These are phyloP conservation scores for Haematococcus sp. DNA, from an alignment of 139 green algal genomes.

Conservation along the genomic window DNA sequence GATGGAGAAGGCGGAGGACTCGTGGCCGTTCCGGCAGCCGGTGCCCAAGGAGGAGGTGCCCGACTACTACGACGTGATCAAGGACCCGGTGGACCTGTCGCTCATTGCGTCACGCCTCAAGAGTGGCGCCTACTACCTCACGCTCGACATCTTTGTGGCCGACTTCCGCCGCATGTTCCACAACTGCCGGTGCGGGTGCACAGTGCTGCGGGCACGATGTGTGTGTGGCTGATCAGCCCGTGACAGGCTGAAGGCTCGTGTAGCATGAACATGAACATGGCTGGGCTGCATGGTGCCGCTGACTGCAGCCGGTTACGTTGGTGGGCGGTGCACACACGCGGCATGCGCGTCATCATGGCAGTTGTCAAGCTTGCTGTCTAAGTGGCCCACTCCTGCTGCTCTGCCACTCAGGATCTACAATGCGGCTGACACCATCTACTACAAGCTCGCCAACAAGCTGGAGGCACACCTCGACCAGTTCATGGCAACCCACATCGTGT, in stretches of 20 bases:
- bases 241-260: too few relatives aligned
- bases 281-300: too few relatives aligned
- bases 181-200: constrained; percentile 61
- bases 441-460: constrained; percentile 73
- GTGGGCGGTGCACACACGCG: too few relatives aligned
- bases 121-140: constrained; percentile 75
- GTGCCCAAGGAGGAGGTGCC: constrained; percentile 80
- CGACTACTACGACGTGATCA: constrained; percentile 90
- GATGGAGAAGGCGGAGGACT: constrained; percentile 60
- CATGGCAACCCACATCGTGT: constrained; percentile 23
- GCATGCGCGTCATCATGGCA: too few relatives aligned
- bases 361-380: too few relatives aligned
- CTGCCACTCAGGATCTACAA: constrained; percentile 84
- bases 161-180: constrained; percentile 86
- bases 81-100: constrained; percentile 68
- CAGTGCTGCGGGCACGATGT: too few relatives aligned
- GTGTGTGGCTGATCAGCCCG: too few relatives aligned
- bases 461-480: constrained; percentile 47
- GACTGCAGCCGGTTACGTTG: too few relatives aligned
- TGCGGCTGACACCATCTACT: constrained; percentile 80
- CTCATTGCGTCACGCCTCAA: constrained; percentile 51
- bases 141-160: constrained; percentile 91
- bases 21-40: constrained; percentile 84
- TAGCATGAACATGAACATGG: too few relatives aligned
- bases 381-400: too few relatives aligned